Conservation (phyloP, 2,329 filamentous ascomycete genomes). For the Allantophomopsis cytisporea region DNA sequence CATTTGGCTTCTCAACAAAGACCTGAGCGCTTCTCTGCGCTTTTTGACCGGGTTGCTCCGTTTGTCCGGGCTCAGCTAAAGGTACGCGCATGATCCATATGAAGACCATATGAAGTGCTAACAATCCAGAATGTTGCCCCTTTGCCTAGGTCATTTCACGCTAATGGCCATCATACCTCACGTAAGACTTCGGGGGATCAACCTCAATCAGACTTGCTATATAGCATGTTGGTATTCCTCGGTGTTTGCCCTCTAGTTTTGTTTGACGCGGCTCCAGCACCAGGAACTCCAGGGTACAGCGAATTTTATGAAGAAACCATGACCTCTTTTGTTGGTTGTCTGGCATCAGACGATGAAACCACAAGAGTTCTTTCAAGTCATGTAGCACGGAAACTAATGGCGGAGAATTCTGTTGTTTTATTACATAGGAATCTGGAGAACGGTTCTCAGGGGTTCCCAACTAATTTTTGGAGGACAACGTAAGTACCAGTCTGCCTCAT, state of each 20-base stretch:
- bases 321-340: slow-evolving; percentile 14
- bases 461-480: slow-evolving; percentile 21
- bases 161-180: slow-evolving; percentile 22
- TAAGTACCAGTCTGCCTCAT: slow-evolving; percentile 8
- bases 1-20: slow-evolving; percentile 43
- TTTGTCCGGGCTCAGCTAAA: slow-evolving; percentile 44
- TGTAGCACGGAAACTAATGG: slow-evolving; percentile 15
- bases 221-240: slow-evolving; percentile 42
- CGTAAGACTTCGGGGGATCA: slow-evolving; percentile 25
- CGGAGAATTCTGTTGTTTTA: slow-evolving; percentile 9
- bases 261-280: slow-evolving; percentile 24
- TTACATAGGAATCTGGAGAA: slow-evolving; percentile 10
- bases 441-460: slow-evolving; percentile 10
- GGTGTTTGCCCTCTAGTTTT: slow-evolving; percentile 36
- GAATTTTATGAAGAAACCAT: slow-evolving; percentile 17
- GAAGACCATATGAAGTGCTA: slow-evolving; percentile 4
- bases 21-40: slow-evolving; percentile 32
- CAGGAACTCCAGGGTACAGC: slow-evolving; percentile 20
- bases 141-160: neutral
- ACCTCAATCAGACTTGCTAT: slow-evolving; percentile 28
- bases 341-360: slow-evolving; percentile 17
- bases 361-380: slow-evolving; percentile 14
- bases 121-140: neutral
- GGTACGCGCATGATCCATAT: slow-evolving; percentile 20
- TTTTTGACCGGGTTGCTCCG: slow-evolving; percentile 39